phyloP scores from a whole-genome alignment of 2,329 filamentous ascomycete genomes.

The Cladobotryum protrusum region DNA sequence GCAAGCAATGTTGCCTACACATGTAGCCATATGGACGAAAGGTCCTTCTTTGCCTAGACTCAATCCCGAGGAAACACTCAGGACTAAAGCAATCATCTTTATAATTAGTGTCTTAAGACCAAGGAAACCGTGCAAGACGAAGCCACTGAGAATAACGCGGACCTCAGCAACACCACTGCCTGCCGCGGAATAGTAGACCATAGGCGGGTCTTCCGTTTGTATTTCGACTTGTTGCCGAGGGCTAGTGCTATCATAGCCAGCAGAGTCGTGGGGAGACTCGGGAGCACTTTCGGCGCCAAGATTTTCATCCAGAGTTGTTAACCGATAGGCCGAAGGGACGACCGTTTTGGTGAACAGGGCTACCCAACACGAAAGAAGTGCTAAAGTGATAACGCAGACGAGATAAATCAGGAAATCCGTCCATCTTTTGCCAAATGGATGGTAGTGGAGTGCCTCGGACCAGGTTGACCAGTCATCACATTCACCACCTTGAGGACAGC shows the following conservation, averaged over 20 bases:
- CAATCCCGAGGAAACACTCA: constrained; percentile 87
- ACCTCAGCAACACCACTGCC: constrained; percentile 96
- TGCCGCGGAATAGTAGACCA: constrained; percentile 93
- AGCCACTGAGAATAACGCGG: constrained; percentile 94
- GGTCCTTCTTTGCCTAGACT: constrained; percentile 93
- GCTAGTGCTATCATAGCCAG: constrained; percentile 39
- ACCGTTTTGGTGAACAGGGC: constrained; percentile 90
- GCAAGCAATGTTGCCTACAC: constrained; percentile 90
- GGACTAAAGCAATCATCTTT: constrained; percentile 75
- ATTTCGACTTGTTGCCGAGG: constrained; percentile 34
- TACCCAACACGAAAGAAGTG: constrained; percentile 67
- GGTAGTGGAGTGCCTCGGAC: constrained; percentile 42
- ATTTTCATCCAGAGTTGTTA: constrained; percentile 89
- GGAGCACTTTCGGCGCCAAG: constrained; percentile 59
- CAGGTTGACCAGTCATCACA: constrained; percentile 54
- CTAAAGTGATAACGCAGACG: constrained; percentile 61
- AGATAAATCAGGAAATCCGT: constrained; percentile 77
- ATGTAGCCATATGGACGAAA: constrained; percentile 95
- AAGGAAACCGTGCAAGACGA: constrained; percentile 92
- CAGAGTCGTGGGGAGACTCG: constrained; percentile 32
- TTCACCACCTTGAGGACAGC: constrained; percentile 47
- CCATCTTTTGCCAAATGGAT: constrained; percentile 46
- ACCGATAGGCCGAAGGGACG: constrained; percentile 79
- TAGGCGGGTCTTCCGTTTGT: constrained; percentile 49
- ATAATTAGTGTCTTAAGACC: constrained; percentile 80